Conservation (phyloP, 176 grass and related monocot species). For the Puccinellia tenuiflora region DNA sequence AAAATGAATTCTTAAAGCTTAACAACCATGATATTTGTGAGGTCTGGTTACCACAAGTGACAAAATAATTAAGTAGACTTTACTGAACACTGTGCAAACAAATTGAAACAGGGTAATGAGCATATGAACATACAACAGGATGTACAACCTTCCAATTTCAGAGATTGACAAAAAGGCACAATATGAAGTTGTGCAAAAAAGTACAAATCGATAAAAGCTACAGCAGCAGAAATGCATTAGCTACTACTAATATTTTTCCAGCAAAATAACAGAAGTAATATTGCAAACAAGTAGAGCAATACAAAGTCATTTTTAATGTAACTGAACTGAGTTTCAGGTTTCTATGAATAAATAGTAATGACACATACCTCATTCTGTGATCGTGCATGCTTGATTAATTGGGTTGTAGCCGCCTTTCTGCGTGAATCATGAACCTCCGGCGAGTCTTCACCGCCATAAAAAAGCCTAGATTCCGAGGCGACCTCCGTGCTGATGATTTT, state of each 20-base stretch:
- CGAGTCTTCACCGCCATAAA: too few relatives aligned
- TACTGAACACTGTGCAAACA: neutral
- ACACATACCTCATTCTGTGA: too few relatives aligned
- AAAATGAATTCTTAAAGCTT: too few relatives aligned
- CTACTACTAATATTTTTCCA: neutral
- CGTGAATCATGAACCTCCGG: too few relatives aligned
- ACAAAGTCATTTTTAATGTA: neutral
- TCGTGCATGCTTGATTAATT: too few relatives aligned
- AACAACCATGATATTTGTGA: too few relatives aligned
- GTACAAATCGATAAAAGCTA: neutral
- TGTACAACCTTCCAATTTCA: neutral
- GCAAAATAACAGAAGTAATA: neutral
- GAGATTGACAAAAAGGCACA: neutral
- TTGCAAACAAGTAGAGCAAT: neutral
- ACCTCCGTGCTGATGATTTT: too few relatives aligned
- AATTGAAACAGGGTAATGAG: neutral
- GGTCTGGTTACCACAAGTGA: neutral
- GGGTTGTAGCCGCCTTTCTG: too few relatives aligned
- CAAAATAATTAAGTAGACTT: neutral
- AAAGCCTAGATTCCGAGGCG: too few relatives aligned
- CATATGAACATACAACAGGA: neutral
- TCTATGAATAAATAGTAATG: too few relatives aligned
- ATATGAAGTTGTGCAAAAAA: neutral
- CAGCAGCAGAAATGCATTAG: neutral
- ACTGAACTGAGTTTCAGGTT: too few relatives aligned